Evolutionary conservation across 805 yeast species (phyloP).

Genomic region (Metschnikowia bowlesiae): DNA sequence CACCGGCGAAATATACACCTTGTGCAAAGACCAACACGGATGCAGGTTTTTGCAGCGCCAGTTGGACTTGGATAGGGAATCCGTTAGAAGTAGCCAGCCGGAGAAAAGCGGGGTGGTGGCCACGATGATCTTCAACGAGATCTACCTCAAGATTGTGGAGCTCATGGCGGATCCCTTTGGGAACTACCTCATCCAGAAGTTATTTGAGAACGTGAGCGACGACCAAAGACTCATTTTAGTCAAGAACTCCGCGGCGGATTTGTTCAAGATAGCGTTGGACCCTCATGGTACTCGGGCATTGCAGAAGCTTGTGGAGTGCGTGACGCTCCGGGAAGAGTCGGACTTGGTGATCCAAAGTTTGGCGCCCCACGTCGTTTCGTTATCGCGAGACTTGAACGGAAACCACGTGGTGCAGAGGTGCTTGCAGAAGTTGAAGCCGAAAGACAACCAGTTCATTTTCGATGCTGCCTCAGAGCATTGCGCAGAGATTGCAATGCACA

Average conservation of each 20-base stretch:
- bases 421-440: conserved; percentile 61
- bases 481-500: conserved; percentile 81
- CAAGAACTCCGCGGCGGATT: conserved; percentile 63
- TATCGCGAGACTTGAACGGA: conserved; percentile 89
- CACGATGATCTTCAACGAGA: conserved; percentile 75
- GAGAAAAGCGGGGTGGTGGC: conserved; percentile 48
- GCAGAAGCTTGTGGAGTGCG: conserved; percentile 85
- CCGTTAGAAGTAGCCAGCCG: conserved; percentile 4
- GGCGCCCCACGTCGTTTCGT: conserved; percentile 64
- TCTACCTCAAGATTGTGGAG: conserved; percentile 71
- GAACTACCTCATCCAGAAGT: conserved; percentile 88
- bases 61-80: conserved; percentile 55
- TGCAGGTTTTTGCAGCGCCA: conserved; percentile 89
- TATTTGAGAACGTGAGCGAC: conserved; percentile 68
- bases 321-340: conserved; percentile 68
- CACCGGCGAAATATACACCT: conserved; percentile 65
- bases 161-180: conserved; percentile 96
- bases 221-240: conserved; percentile 70
- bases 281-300: conserved; percentile 96
- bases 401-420: conserved; percentile 96
- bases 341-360: conserved; percentile 56
- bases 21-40: conserved; percentile 96
- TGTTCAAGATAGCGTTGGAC: conserved; percentile 78
- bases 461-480: conserved; percentile 76
- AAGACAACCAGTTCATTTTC: conserved; percentile 82